phyloP scores from a whole-genome alignment of 1,284 basidiomycete genomes.

The Golubevia pallescens region DNA sequence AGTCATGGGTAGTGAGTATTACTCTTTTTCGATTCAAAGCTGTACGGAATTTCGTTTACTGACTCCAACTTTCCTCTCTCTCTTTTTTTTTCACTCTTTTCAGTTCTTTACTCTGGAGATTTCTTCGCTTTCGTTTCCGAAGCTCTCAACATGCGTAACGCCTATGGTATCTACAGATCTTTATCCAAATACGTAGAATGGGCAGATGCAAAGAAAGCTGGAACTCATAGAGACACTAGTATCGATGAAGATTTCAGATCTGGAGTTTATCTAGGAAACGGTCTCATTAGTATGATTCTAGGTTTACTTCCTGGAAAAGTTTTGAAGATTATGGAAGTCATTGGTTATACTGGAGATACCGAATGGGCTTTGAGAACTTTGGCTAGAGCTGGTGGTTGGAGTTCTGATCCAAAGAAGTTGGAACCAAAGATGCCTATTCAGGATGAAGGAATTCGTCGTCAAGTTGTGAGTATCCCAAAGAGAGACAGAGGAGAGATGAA shows the following conservation, averaged over 20 bases:
- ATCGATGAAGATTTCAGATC: constrained; percentile 59
- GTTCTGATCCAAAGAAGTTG: constrained; percentile 15
- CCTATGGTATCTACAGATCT: constrained; percentile 60
- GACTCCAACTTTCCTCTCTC: background rate
- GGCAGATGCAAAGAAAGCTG: constrained; percentile 28
- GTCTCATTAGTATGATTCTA: constrained; percentile 59
- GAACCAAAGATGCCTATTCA: constrained; percentile 30
- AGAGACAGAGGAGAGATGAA: too few relatives aligned
- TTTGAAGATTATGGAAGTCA: constrained; percentile 62
- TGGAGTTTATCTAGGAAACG: constrained; percentile 59
- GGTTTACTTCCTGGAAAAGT: constrained; percentile 59
- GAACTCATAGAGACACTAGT: constrained; percentile 8
- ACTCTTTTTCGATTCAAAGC: background rate
- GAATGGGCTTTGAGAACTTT: constrained; percentile 47
- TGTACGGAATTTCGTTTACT: background rate
- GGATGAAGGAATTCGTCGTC: constrained; percentile 14
- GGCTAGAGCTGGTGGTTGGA: constrained; percentile 46
- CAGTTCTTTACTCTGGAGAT: constrained; percentile 54
- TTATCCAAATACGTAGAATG: constrained; percentile 59
- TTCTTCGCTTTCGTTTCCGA: constrained; percentile 57
- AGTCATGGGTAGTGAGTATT: constrained; percentile 38
- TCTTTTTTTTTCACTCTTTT: background rate
- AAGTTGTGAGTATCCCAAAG: constrained; percentile 9
- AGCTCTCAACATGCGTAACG: constrained; percentile 60
- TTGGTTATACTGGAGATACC: constrained; percentile 58